Conservation (phyloP, 2,329 filamentous ascomycete species). For the Penicillium sp. region DNA sequence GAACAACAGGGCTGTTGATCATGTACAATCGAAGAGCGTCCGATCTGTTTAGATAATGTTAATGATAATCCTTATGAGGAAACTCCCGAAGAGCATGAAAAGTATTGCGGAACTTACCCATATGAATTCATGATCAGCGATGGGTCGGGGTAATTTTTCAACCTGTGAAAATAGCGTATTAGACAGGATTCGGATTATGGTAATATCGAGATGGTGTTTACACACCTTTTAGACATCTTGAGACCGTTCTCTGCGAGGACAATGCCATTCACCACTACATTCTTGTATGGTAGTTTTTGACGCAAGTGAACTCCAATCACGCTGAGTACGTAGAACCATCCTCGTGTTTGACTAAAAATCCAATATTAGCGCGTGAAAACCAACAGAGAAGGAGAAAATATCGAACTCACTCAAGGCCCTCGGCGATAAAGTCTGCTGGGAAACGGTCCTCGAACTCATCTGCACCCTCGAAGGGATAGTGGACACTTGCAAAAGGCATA, state of each 20-base stretch:
- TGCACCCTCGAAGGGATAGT: constrained; percentile 89
- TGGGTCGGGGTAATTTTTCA: constrained; percentile 95
- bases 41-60: constrained; percentile 50
- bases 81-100: background rate
- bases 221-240: constrained; percentile 90
- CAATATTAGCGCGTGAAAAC: background rate
- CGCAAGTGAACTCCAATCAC: constrained; percentile 88
- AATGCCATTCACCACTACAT: constrained; percentile 94
- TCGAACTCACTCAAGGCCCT: constrained; percentile 51
- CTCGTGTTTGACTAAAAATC: constrained; percentile 74
- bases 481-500: constrained; percentile 89
- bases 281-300: constrained; percentile 81
- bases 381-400: background rate
- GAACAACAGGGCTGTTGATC: constrained; percentile 93
- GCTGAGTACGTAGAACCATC: constrained; percentile 94
- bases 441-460: constrained; percentile 77
- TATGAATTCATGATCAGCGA: constrained; percentile 78
- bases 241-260: constrained; percentile 92
- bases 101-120: constrained; percentile 35
- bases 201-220: background rate
- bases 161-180: constrained; percentile 38
- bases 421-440: constrained; percentile 91
- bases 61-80: background rate
- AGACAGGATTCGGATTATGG: background rate
- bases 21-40: constrained; percentile 92